Percentiles rank a stretch among this genome's conserved stretches.
Evolutionary conservation across 2,329 filamentous ascomycete genomes (phyloP).

Genomic region (Aplosporella prunicola): DNA sequence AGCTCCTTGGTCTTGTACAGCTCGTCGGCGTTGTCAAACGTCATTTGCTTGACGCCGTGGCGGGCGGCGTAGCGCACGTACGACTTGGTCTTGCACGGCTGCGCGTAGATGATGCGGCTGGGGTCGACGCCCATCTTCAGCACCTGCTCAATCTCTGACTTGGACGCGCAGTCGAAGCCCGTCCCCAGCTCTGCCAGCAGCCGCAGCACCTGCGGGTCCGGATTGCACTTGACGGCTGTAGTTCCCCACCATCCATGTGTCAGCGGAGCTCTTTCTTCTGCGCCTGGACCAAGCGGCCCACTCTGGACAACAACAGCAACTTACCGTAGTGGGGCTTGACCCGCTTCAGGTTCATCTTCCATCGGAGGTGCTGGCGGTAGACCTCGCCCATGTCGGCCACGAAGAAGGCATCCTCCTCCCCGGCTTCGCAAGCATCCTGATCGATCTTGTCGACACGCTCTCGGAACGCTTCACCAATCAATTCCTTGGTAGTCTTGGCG

Average conservation of each 20-base stretch:
- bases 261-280: neutral
- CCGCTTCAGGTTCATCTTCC: constrained; percentile 87
- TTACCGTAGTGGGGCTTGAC: constrained; percentile 94
- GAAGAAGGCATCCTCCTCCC: constrained; percentile 96
- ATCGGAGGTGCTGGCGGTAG: constrained; percentile 96
- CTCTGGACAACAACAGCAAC: constrained; percentile 21
- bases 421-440: constrained; percentile 76
- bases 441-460: constrained; percentile 76
- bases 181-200: constrained; percentile 82
- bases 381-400: constrained; percentile 96
- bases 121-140: constrained; percentile 74
- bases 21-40: constrained; percentile 97
- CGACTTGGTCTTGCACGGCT: constrained; percentile 99
- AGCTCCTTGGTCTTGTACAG: constrained; percentile 94
- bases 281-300: neutral
- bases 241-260: constrained; percentile 19
- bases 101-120: constrained; percentile 92
- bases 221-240: constrained; percentile 95
- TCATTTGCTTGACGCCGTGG: constrained; percentile 92
- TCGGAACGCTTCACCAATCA: constrained; percentile 82
- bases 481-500: constrained; percentile 54
- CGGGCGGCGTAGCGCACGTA: constrained; percentile 85
- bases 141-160: constrained; percentile 91
- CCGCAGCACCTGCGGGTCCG: constrained; percentile 77
- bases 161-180: constrained; percentile 97